Base-by-base conservation (phyloP, 345 rosid species). In the Erysimum cheiranthoides region DNA sequence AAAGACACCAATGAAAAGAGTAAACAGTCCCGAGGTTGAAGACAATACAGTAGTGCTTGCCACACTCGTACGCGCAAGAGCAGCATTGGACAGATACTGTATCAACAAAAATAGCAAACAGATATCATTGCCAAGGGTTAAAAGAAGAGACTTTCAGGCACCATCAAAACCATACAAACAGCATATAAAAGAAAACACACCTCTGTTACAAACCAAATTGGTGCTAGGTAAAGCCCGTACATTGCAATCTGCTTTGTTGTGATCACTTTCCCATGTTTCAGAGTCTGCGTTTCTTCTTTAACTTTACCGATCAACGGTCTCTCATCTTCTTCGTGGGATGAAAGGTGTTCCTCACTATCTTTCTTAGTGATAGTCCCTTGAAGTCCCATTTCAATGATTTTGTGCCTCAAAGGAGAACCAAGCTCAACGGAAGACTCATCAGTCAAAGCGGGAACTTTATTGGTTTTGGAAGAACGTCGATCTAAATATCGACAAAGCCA, bases 171-270 rank as follows among this genome's bases (percentile, higher is more conserved):
- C 3, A 17, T 21, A 35, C 6, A 57, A 45, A 35, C 49, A 52
- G 0, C 42, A 53, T 10, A 5, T 18, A 0, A 46, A 67, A 67
- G 42, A 53, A 35, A 34, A 45, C 73, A 71, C 76, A 96, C 99
- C 97, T 96, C 99, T 31, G 99, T 96, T 38, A 96, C 76, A 83
- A 96, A 96, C 99, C 99, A 96, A 70, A 96, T 84, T 5, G 99
- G 99, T n/a, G 99, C 98, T 59, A 96, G 82, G 81, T 93, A 96
- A 84, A 91, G 89, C 16, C 98, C 97, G 38, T 82, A 85, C 35
- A 70, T 77, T 11, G 94, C 98, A 75, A 93, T 85, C 84, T 96
- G 92, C 77, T 82, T 85, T 1, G 87, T 71, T 2, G 93, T 82
- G 69, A 86, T 83, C 81, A 73, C 86, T 78, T 82, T 91, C 43